Base-by-base conservation (phyloP, 495 filamentous ascomycete genomes). In the Daldinia decipiens region DNA sequence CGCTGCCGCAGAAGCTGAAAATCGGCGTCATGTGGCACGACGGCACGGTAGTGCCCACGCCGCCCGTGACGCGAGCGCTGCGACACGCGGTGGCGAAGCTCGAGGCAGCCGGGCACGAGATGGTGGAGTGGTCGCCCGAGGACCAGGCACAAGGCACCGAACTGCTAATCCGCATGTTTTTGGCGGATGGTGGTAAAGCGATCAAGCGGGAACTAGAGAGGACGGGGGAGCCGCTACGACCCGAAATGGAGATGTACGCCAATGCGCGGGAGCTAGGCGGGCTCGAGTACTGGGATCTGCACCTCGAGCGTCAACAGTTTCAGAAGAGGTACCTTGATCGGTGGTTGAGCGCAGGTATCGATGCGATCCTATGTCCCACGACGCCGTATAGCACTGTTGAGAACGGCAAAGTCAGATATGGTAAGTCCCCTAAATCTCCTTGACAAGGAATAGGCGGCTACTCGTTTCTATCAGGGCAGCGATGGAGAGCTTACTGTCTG, bases 61-160 rank as follows among this genome's bases (percentile, higher is more conserved):
- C 93, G 12, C 92, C 93, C 4, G 94, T 94, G 68, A 84, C 85
- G 17, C 88, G 93, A 8, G 93, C 93, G 17, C 78, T 97, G 7
- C 82, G 89, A 8, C 84, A 84, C 8, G 88, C 87, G 0, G 89
- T 87, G 1, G 78, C 81, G 12, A 89, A 87, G 4, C 84, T 97
- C 11, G 80, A 73, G n/a, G 83, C 86, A 24, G 86, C 87, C 54
- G 93, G 93, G 38, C 92, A 95, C 70, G 87, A 90, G 17, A 78
- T 95, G 19, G 77, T 87, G 21, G 88, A 92, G 54, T 87, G 95
- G 70, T 81, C 82, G 5, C 85, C 89, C 0, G 77, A 85, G 40
- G 78, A 74, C 32, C 81, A 91, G 4, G 87, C 87, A 71, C 87
- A 87, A 50, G 90, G 89, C n/a, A 84, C 92, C n/a, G 77, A 85